phyloP scores from a whole-genome alignment of 2,329 filamentous ascomycete species.

The Mycosphaerella sp. region DNA sequence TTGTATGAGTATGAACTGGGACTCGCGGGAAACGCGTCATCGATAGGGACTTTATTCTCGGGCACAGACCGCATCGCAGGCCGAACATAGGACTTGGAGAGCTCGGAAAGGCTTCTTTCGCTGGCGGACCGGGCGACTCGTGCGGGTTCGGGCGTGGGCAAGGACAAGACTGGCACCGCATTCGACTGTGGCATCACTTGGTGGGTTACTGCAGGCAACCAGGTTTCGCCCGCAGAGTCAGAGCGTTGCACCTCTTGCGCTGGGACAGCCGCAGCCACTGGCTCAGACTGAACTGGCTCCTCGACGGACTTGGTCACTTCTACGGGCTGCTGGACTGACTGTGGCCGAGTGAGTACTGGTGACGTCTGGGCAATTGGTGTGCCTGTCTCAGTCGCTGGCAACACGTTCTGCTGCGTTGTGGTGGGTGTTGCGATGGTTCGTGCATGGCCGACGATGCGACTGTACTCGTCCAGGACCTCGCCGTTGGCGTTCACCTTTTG shows the following conservation, averaged over 20 bases:
- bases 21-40: constrained; percentile 11
- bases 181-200: not conserved
- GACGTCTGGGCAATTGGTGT: not conserved
- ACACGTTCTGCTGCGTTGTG: not conserved
- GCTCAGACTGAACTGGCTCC: not conserved
- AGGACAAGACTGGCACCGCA: not conserved
- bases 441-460: constrained; percentile 39
- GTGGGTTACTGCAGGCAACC: not conserved
- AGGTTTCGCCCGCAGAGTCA: not conserved
- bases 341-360: not conserved
- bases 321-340: not conserved
- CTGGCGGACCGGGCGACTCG: constrained; percentile 13
- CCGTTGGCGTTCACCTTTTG: constrained; percentile 43
- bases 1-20: constrained; percentile 25
- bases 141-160: not conserved
- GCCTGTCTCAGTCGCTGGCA: not conserved
- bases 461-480: constrained; percentile 44
- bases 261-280: not conserved
- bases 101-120: constrained; percentile 21
- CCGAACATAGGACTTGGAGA: constrained; percentile 20
- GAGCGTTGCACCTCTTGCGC: not conserved
- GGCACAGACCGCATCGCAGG: constrained; percentile 26
- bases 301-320: not conserved
- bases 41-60: constrained; percentile 21
- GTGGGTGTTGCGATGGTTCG: constrained; percentile 8